These are phyloP conservation scores for Termitomyces sp. DNA, from an alignment of 768 basidiomycete genomes.

Conservation along the genomic window DNA sequence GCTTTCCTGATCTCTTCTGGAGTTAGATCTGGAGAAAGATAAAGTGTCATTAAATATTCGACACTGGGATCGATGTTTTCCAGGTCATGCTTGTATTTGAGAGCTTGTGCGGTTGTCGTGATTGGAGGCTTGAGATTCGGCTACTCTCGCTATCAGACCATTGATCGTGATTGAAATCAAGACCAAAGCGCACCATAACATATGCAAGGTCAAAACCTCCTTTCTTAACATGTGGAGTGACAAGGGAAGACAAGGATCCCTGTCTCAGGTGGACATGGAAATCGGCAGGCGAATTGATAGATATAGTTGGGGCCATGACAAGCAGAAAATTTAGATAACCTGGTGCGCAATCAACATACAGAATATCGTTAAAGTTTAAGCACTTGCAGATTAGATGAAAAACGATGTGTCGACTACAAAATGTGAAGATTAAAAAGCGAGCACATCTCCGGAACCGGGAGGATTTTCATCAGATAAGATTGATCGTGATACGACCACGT, in stretches of 20 bases:
- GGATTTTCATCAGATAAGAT: slow-evolving; percentile 11
- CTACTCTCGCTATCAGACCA: slow-evolving; percentile 37
- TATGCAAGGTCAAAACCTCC: slow-evolving; percentile 93
- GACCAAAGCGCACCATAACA: slow-evolving; percentile 74
- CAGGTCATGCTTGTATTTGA: slow-evolving; percentile 77
- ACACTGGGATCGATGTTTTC: slow-evolving; percentile 72
- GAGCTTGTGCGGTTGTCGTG: slow-evolving; percentile 74
- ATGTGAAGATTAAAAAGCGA: not conserved
- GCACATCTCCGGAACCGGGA: not conserved
- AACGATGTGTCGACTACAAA: not conserved
- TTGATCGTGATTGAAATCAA: not conserved
- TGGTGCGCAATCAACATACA: not conserved
- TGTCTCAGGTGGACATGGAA: slow-evolving; percentile 98
- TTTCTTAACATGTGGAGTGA: slow-evolving; percentile 84
- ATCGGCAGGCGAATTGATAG: slow-evolving; percentile 71
- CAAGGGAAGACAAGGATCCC: slow-evolving; percentile 75
- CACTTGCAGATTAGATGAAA: not conserved
- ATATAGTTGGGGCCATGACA: slow-evolving; percentile 35
- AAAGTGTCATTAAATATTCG: slow-evolving; percentile 94
- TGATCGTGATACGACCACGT: slow-evolving; percentile 26
- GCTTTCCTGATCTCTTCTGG: slow-evolving; percentile 91
- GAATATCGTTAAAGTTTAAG: not conserved
- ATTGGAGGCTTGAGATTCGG: slow-evolving; percentile 93
- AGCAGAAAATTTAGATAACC: not conserved
- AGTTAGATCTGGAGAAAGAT: slow-evolving; percentile 88